A percentile compares a stretch with the other conserved stretches of the same genome.
Evolutionary conservation across 2,329 filamentous ascomycete genomes (phyloP).

Genomic region (Sclerotinia sclerotiorum): DNA sequence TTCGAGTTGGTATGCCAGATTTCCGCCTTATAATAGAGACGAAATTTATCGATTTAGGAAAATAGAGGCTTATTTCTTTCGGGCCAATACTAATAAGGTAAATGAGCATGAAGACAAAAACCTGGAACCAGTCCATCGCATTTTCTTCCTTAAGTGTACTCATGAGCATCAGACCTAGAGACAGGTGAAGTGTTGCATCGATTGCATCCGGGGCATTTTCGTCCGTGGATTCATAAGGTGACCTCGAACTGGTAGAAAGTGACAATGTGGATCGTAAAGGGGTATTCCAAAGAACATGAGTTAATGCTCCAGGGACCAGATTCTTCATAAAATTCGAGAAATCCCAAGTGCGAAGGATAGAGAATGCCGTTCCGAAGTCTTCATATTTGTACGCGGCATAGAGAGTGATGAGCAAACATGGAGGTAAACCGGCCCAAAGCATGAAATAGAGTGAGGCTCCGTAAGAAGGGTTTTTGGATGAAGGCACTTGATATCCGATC

Average conservation of each 20-base stretch:
- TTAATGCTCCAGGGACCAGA: constrained; percentile 30
- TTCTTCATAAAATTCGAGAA: constrained; percentile 26
- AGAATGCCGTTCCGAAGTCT: constrained; percentile 29
- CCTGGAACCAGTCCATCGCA: constrained; percentile 35
- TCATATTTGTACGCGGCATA: constrained; percentile 33
- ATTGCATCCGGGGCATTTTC: constrained; percentile 32
- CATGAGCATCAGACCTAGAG: constrained; percentile 26
- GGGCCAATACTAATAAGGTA: constrained; percentile 35
- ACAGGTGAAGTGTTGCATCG: constrained; percentile 33
- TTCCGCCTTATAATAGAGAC: constrained; percentile 29
- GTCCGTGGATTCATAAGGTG: constrained; percentile 32
- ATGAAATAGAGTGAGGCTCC: constrained; percentile 31
- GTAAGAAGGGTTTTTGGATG: constrained; percentile 28
- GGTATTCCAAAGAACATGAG: constrained; percentile 33
- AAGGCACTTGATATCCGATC: constrained; percentile 29
- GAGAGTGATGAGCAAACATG: constrained; percentile 31
- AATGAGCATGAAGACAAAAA: constrained; percentile 32
- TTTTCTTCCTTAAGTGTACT: constrained; percentile 28
- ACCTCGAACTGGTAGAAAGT: constrained; percentile 30
- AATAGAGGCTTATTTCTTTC: constrained; percentile 36
- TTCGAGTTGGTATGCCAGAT: constrained; percentile 17
- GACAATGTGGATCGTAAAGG: constrained; percentile 34
- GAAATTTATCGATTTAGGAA: constrained; percentile 32
- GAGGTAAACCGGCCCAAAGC: constrained; percentile 33
- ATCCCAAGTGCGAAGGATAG: constrained; percentile 31